Conservation (phyloP, 108 stramenopile genomes). For the Nitzschia sp. region DNA sequence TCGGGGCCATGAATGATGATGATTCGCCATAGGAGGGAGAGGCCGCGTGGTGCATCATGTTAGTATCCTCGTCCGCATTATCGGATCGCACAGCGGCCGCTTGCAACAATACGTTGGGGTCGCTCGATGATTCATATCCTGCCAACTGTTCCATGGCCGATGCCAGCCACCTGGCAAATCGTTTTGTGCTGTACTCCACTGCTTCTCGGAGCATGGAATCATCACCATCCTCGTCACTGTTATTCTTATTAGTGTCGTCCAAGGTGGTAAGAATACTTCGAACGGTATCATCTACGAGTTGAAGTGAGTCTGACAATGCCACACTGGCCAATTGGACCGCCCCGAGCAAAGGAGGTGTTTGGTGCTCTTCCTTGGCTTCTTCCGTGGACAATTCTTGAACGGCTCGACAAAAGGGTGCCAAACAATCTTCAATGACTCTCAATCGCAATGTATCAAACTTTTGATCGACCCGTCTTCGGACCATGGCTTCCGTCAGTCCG, state of each 20-base stretch:
- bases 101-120: constrained; percentile 32
- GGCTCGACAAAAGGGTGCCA: constrained; percentile 60
- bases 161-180: constrained; percentile 79
- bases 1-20: background rate
- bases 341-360: constrained; percentile 27
- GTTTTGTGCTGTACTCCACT: constrained; percentile 60
- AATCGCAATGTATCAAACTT: constrained; percentile 62
- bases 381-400: constrained; percentile 5
- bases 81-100: constrained; percentile 18
- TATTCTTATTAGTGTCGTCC: background rate
- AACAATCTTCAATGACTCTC: constrained; percentile 61
- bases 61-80: constrained; percentile 18
- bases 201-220: constrained; percentile 61
- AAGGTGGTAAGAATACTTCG: constrained; percentile 51
- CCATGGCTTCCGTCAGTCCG: constrained; percentile 71
- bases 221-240: constrained; percentile 33
- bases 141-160: constrained; percentile 65
- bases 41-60: background rate
- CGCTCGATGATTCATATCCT: constrained; percentile 57
- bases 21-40: background rate
- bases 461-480: constrained; percentile 63
- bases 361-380: constrained; percentile 18
- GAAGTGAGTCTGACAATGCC: constrained; percentile 75
- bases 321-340: constrained; percentile 69
- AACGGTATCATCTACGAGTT: constrained; percentile 82